Evolutionary conservation across 352 stramenopile species (phyloP).

Genomic region (Phytophthora sp.): DNA sequence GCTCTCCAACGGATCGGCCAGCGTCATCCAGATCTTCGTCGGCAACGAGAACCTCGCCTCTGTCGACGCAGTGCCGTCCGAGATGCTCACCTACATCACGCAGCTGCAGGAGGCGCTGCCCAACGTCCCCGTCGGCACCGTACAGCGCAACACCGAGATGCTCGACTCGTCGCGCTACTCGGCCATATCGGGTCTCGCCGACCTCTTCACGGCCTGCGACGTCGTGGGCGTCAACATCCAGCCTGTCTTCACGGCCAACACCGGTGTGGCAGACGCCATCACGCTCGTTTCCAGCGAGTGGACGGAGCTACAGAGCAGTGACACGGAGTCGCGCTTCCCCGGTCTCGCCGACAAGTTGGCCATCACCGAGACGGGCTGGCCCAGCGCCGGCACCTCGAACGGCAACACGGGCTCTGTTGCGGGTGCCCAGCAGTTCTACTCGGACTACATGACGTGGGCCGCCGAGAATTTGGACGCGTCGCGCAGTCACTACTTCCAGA

Average conservation of each 20-base stretch:
- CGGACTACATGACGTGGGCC: constrained; percentile 42
- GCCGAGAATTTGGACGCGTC: constrained; percentile 34
- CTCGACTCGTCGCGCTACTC: constrained; percentile 45
- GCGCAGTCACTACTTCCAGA: constrained; percentile 66
- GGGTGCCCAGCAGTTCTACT: constrained; percentile 48
- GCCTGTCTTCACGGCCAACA: constrained; percentile 56
- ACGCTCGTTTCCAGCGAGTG: constrained; percentile 49
- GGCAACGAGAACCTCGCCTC: constrained; percentile 64
- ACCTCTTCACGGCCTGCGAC: constrained; percentile 61
- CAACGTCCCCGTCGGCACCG: constrained; percentile 46
- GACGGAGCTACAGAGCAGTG: constrained; percentile 39
- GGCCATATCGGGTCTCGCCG: constrained; percentile 36
- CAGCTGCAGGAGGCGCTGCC: constrained; percentile 40
- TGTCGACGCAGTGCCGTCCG: constrained; percentile 33
- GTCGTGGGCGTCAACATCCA: constrained; percentile 79
- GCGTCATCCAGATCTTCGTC: constrained; percentile 60
- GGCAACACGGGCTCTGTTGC: constrained; percentile 53
- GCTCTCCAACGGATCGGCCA: constrained; percentile 37
- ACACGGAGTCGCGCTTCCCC: constrained; percentile 45
- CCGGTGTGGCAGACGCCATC: constrained; percentile 45
- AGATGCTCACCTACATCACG: constrained; percentile 51
- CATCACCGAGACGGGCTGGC: constrained; percentile 73
- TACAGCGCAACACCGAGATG: constrained; percentile 60
- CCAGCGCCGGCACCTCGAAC: constrained; percentile 38
- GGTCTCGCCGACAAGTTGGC: constrained; percentile 54